Percentiles rank a stretch among this genome's conserved stretches.
Evolutionary conservation across 352 stramenopile species (phyloP).

Genomic region (Phytophthora litchii): DNA sequence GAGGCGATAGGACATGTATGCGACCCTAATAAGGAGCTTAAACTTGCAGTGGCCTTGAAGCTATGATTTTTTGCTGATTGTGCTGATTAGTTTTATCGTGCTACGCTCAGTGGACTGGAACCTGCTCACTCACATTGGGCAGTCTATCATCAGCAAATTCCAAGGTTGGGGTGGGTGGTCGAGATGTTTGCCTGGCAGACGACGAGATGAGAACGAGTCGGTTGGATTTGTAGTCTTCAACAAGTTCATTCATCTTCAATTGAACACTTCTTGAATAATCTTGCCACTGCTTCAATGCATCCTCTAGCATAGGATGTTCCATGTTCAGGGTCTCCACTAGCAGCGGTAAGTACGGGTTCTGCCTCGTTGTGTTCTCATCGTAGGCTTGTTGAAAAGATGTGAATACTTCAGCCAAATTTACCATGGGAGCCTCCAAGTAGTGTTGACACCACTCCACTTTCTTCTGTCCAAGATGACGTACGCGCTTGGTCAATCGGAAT

Average conservation of each 20-base stretch:
- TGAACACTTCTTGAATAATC: constrained; percentile 25
- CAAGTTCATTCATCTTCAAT: constrained; percentile 28
- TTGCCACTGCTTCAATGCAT: constrained; percentile 33
- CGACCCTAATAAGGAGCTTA: no score
- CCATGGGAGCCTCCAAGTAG: constrained; percentile 37
- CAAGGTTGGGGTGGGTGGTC: not conserved
- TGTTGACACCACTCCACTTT: constrained; percentile 44
- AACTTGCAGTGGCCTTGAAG: no score
- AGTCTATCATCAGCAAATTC: constrained; percentile 3
- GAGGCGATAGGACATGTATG: no score
- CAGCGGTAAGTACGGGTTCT: constrained; percentile 46
- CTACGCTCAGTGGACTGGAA: constrained; percentile 14
- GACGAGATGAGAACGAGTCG: constrained; percentile 22
- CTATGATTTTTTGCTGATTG: no score
- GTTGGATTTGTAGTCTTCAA: constrained; percentile 46
- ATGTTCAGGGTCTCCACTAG: constrained; percentile 36
- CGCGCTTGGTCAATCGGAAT: constrained; percentile 19
- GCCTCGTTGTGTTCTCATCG: constrained; percentile 34
- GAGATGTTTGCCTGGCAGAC: not conserved
- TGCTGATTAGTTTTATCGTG: no score
- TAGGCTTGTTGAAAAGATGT: constrained; percentile 37
- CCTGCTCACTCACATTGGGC: constrained; percentile 14
- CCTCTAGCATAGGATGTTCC: constrained; percentile 33
- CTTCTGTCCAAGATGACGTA: constrained; percentile 35
- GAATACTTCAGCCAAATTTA: constrained; percentile 30